phyloP scores from a whole-genome alignment of 306 rosid species.

The Parietaria judaica region DNA sequence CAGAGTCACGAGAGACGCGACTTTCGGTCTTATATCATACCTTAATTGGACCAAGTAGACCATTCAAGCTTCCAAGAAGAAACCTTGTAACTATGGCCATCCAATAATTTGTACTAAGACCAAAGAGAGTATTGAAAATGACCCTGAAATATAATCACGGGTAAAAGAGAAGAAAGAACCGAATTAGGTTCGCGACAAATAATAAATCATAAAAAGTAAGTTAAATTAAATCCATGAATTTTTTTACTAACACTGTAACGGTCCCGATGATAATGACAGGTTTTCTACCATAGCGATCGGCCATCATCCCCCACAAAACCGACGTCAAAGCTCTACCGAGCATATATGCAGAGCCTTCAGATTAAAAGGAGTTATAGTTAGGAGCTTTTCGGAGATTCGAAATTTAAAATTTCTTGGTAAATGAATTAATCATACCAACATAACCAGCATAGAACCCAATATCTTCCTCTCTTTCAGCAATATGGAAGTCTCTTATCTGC shows the following conservation, averaged over 20 bases:
- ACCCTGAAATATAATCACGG: conserved; percentile 39
- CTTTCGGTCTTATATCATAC: conserved; percentile 21
- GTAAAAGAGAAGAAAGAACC: not conserved
- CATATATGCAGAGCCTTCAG: conserved; percentile 76
- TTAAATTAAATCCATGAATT: not conserved
- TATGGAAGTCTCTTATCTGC: conserved; percentile 32
- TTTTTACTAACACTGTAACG: conserved; percentile 27
- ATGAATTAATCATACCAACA: conserved; percentile 43
- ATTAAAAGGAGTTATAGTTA: not conserved
- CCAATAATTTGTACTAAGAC: conserved; percentile 83
- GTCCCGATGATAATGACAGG: conserved; percentile 57
- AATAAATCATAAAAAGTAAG: not conserved
- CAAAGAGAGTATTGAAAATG: conserved; percentile 77
- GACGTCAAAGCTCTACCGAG: conserved; percentile 77
- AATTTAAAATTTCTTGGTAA: not conserved
- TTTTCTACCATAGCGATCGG: conserved; percentile 89
- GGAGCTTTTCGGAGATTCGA: not conserved
- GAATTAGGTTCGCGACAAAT: not conserved
- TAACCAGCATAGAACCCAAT: conserved; percentile 60
- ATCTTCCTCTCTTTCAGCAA: conserved; percentile 5
- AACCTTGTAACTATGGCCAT: conserved; percentile 72
- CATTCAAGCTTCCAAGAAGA: conserved; percentile 79
- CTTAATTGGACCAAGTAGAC: conserved; percentile 84
- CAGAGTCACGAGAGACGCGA: not conserved
- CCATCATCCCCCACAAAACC: conserved; percentile 59